Percentiles rank a stretch among this genome's conserved stretches.
Evolutionary conservation across 495 filamentous ascomycete species (phyloP).

Genomic region (Pyronema omphalodes): DNA sequence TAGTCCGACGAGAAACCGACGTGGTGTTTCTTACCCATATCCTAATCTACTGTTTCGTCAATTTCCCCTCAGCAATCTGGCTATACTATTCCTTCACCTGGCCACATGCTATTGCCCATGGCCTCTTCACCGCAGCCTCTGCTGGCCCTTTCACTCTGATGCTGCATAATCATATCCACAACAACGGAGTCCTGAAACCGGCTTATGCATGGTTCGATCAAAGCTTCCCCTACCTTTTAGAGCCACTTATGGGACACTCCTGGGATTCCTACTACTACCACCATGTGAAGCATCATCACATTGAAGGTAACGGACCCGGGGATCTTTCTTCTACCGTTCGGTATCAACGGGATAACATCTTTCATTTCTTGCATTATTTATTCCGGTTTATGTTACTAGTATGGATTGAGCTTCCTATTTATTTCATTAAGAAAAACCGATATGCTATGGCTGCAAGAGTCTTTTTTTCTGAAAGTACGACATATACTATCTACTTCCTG

Average conservation of each 20-base stretch:
- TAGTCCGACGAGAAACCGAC: conserved; percentile 44
- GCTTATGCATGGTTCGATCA: conserved; percentile 36
- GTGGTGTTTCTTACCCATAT: conserved; percentile 65
- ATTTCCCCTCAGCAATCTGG: conserved; percentile 44
- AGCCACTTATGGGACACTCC: conserved; percentile 63
- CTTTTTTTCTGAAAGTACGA: conserved; percentile 34
- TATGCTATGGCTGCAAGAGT: conserved; percentile 32
- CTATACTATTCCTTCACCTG: conserved; percentile 48
- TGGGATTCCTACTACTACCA: conserved; percentile 76
- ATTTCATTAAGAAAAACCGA: conserved; percentile 45
- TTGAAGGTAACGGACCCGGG: conserved; percentile 60
- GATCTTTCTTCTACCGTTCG: conserved; percentile 59
- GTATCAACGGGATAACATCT: conserved; percentile 50
- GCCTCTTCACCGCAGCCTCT: conserved; percentile 41
- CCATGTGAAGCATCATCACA: conserved; percentile 70
- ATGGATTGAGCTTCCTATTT: conserved; percentile 57
- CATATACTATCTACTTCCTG: neutral
- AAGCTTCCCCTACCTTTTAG: conserved; percentile 51
- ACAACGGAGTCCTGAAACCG: conserved; percentile 43
- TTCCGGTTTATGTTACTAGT: conserved; percentile 51
- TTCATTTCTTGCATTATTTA: conserved; percentile 48
- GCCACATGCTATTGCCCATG: conserved; percentile 44
- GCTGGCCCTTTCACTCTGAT: conserved; percentile 58
- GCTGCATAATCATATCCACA: conserved; percentile 71
- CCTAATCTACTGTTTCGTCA: conserved; percentile 48